Evolutionary conservation across 2,329 filamentous ascomycete genomes (phyloP), one percentile per base, ranked within the genome.

Genomic region (Aspergillus sergii): DNA sequence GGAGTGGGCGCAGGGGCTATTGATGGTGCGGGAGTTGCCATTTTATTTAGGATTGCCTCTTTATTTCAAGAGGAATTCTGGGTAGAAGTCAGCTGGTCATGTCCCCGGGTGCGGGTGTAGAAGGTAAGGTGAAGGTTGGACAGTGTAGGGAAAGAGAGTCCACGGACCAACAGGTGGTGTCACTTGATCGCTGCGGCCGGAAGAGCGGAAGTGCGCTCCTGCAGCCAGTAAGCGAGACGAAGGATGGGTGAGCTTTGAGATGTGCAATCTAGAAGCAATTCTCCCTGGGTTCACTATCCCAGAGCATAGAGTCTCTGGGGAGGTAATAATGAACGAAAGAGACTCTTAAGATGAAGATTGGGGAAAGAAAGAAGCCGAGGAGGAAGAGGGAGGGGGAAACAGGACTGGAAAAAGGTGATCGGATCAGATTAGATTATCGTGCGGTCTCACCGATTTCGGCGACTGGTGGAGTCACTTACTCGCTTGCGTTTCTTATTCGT

Each of bases 1-100:
- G 76, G 75, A 60, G 76, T 74, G 53, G 79, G 73, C 57, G 78
- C 73, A 14, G 77, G 77, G n/a, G 77, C 73, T 12, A 76, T 78
- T 61, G 76, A 71, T 73, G 62, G 71, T 73, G 64, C 71, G 64
- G 75, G 75, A 60, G 76, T 71, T 41, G 77, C 73, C 66, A 79
- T 78, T 56, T 45, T 66, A 36, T 30, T 34, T 16, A 9, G 34
- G 21, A 56, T 53, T 43, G 26, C 57, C 56, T 58, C 63, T 64
- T 36, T 61, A 48, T 59, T n/a, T 30, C 39, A 56, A 60, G 61
- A 68, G 53, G 62, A 68, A 58, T 62, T 62, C 70, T 74, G 63
- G n/a, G 30, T 53, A 48, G 59, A 54, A 51, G 66, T 76, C 63
- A 74, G 71, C 58, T 53, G 16, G 62, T 59, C 60, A 68, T 64